Evolutionary conservation across 2,329 filamentous ascomycete species (phyloP), one percentile per base, ranked within the genome.

Genomic region (Penicillium sp.): DNA sequence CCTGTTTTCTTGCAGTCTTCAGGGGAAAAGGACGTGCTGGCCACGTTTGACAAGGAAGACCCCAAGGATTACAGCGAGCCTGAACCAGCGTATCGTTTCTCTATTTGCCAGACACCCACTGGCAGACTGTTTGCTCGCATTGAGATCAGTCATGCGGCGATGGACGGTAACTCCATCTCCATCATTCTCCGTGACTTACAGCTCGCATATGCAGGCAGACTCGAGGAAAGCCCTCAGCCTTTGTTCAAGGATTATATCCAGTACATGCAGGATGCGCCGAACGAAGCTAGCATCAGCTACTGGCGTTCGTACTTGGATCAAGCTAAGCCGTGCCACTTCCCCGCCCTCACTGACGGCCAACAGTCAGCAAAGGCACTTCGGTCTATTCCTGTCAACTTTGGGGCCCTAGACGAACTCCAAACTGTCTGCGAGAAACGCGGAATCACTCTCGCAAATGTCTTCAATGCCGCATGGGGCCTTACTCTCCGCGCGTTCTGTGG

Each of bases 391-490:
- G 59, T 75, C 21, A 64, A 68, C 6, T 70, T 71, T 31, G 60
- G 50, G 7, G 60, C 62, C 4, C 56, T 75, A 18, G 27, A 48
- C 0, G 64, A 64, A 6, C 64, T 79, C 1, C 74, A 74, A 41
- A 51, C 23, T 0, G 65, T 71, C 10, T 82, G 79, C 57, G 74
- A 77, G 38, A 60, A 66, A 7, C 66, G 73, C 46, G 75, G 75
- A 4, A 68, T 81, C 18, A 82, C 80, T 0, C 52, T 81, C 2
- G 75, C 80, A 3, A 81, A 80, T 54, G 72, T 75, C 0, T 77
- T 92, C 3, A 88, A 96, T 69, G 86, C 88, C 4, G 78, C 86
- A 2, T 96, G 92, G 88, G 74, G 85, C 0, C 78, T 82, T 1
- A 84, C 85, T 0, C 73, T 96, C 1, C 79, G 82, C 18, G 77